phyloP scores from a whole-genome alignment of 2,329 filamentous ascomycete species.

The Talaromyces sp. region DNA sequence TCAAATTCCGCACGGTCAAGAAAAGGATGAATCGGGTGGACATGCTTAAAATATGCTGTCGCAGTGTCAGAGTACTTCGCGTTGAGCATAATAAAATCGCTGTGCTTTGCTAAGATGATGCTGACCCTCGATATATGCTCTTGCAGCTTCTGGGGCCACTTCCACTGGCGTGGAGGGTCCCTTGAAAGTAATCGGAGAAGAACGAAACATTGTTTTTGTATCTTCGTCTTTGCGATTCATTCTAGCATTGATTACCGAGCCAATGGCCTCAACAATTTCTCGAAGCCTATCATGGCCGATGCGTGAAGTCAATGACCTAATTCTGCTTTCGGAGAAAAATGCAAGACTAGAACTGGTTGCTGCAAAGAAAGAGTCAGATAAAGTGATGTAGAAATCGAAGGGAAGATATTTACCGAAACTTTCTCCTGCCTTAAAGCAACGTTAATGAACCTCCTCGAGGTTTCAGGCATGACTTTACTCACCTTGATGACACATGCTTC shows the following conservation, averaged over 20 bases:
- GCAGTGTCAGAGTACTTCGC: background rate
- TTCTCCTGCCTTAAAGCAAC: slow-evolving; percentile 5
- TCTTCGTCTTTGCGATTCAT: slow-evolving; percentile 18
- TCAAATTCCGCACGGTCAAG: slow-evolving; percentile 40
- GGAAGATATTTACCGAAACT: slow-evolving; percentile 4
- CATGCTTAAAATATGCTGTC: slow-evolving; percentile 39
- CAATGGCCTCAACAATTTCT: slow-evolving; percentile 25
- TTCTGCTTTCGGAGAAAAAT: slow-evolving; percentile 37
- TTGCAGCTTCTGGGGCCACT: slow-evolving; percentile 18
- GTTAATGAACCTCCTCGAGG: background rate
- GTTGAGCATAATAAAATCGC: background rate
- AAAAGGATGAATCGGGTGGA: slow-evolving; percentile 43
- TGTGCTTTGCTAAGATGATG: background rate
- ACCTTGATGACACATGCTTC: slow-evolving; percentile 25
- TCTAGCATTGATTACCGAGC: slow-evolving; percentile 21
- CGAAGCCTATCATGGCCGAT: slow-evolving; percentile 27
- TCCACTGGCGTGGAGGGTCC: slow-evolving; percentile 18
- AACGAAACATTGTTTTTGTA: background rate
- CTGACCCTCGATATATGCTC: slow-evolving; percentile 19
- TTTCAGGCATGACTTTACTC: background rate
- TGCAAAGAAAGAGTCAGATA: slow-evolving; percentile 31
- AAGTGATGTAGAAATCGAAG: slow-evolving; percentile 21
- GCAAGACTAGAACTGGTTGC: slow-evolving; percentile 32
- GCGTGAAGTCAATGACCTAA: slow-evolving; percentile 28
- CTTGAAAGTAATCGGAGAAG: slow-evolving; percentile 20